These are phyloP conservation scores for Mucor indicus DNA, from an alignment of 371 early-diverging fungal genomes.

Conservation along the genomic window DNA sequence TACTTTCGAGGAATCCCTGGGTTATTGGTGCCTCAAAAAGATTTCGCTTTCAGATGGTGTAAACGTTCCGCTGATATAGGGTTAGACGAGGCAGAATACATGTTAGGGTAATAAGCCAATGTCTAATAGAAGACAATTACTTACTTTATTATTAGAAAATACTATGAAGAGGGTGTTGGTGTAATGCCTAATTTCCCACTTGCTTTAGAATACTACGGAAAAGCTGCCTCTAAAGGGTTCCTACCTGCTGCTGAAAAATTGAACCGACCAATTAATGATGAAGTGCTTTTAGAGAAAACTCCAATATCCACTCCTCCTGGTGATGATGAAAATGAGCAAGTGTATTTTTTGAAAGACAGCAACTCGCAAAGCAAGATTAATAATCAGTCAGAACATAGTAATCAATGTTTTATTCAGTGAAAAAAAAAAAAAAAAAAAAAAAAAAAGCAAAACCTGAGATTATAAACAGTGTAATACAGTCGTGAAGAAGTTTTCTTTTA, in stretches of 20 bases:
- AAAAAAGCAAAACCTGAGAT: too few species aligned
- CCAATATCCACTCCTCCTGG: too few species aligned
- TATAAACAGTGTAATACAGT: too few species aligned
- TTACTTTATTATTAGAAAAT: conserved; percentile 26
- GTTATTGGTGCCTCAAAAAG: conserved; percentile 15
- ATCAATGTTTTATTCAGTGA: too few species aligned
- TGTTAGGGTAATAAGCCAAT: conserved; percentile 26
- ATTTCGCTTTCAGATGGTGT: conserved; percentile 40
- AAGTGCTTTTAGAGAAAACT: too few species aligned
- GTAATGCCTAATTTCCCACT: conserved; percentile 21
- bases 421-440: too few species aligned
- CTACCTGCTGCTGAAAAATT: conserved; percentile 29
- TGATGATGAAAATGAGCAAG: too few species aligned
- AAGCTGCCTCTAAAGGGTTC: conserved; percentile 36
- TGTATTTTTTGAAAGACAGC: too few species aligned
- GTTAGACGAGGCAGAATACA: conserved; percentile 33
- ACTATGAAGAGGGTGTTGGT: conserved; percentile 40
- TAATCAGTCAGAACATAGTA: too few species aligned
- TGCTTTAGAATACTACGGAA: conserved; percentile 32
- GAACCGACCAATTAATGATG: conserved; percentile 11
- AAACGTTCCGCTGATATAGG: conserved; percentile 35
- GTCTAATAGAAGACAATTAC: too few species aligned
- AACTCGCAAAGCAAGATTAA: too few species aligned
- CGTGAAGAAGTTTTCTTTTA: too few species aligned
- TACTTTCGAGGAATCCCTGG: conserved; percentile 13